Conservation (phyloP, 2,329 filamentous ascomycete genomes). For the Elsinoe necatrix region DNA sequence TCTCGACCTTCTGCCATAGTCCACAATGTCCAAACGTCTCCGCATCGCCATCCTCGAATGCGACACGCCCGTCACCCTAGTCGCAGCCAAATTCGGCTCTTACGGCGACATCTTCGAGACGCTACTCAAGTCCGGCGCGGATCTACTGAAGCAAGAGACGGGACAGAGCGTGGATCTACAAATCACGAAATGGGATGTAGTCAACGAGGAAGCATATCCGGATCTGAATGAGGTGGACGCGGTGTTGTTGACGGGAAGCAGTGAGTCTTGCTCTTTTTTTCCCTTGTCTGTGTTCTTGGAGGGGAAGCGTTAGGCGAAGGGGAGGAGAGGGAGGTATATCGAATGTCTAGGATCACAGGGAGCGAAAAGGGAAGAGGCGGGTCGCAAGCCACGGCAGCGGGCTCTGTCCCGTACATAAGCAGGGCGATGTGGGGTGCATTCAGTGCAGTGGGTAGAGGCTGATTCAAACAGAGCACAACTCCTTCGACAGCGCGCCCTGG, state of each 20-base stretch:
- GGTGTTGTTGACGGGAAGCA: conserved; percentile 64
- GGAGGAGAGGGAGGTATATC: neutral
- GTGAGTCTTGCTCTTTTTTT: conserved; percentile 21
- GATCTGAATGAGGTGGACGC: conserved; percentile 67
- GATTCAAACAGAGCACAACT: conserved; percentile 51
- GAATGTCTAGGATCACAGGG: too few relatives aligned
- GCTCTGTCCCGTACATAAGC: too few relatives aligned
- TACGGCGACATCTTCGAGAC: conserved; percentile 59
- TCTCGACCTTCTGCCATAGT: neutral
- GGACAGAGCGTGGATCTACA: conserved; percentile 37
- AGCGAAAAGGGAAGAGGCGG: too few relatives aligned
- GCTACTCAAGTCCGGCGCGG: conserved; percentile 44
- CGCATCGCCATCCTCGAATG: conserved; percentile 83
- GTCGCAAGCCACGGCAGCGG: too few relatives aligned
- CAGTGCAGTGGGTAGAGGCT: neutral
- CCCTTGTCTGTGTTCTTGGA: neutral
- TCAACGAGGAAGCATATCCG: conserved; percentile 61
- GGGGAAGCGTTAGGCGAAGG: too few relatives aligned
- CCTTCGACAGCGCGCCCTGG: conserved; percentile 68
- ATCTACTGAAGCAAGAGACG: conserved; percentile 7
- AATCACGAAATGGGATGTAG: conserved; percentile 62
- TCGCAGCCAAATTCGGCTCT: conserved; percentile 56
- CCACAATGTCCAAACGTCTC: conserved; percentile 33
- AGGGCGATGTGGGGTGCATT: neutral
- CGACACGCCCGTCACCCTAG: conserved; percentile 63